These are phyloP conservation scores for Straminergon stramineum DNA, from an alignment of 225 moss, liverwort and hornwort genomes.

Conservation along the genomic window DNA sequence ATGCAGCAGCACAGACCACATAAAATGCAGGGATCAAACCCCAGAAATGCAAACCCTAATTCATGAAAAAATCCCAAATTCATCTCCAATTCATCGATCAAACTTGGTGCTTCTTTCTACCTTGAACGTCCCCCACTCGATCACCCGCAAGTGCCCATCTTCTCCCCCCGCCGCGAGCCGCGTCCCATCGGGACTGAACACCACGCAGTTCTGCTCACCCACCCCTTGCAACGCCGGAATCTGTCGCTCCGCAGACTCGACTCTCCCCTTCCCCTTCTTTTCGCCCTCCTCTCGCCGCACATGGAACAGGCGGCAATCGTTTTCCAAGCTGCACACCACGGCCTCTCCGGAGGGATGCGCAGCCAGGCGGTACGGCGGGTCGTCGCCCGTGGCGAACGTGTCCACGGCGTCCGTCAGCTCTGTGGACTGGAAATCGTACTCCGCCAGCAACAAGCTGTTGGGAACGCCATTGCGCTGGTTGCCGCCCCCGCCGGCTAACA, in stretches of 20 bases:
- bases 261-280: background rate
- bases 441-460: constrained; percentile 57
- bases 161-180: constrained; percentile 72
- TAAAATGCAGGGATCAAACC: background rate
- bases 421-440: constrained; percentile 47
- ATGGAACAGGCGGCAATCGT: constrained; percentile 56
- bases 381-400: constrained; percentile 57
- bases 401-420: constrained; percentile 53
- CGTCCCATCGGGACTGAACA: constrained; percentile 68
- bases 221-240: constrained; percentile 50
- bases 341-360: constrained; percentile 44
- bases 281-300: constrained; percentile 42
- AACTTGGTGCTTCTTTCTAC: background rate
- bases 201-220: constrained; percentile 81
- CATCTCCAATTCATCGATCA: background rate
- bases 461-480: constrained; percentile 59
- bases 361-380: constrained; percentile 67
- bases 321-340: constrained; percentile 65
- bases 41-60: background rate
- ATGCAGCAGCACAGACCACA: background rate
- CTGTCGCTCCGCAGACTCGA: constrained; percentile 27
- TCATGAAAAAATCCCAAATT: background rate
- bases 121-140: constrained; percentile 69
- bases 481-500: constrained; percentile 83
- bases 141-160: constrained; percentile 80